phyloP scores from a whole-genome alignment of 768 basidiomycete genomes.

The Lyophyllum shimeji region DNA sequence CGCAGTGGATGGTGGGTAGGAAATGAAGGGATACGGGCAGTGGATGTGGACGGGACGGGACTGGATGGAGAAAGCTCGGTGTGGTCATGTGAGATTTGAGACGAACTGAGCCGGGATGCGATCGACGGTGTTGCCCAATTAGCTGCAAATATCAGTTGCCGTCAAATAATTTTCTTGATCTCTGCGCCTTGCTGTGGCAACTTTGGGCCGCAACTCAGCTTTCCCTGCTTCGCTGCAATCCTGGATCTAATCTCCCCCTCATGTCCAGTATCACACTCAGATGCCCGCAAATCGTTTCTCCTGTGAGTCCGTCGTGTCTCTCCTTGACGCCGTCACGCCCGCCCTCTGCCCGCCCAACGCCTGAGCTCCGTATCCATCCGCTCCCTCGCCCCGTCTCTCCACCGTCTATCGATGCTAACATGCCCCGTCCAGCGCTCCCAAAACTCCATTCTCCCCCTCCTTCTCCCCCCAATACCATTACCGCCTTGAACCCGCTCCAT shows the following conservation, averaged over 20 bases:
- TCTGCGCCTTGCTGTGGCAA: constrained; percentile 2
- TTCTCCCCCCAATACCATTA: constrained; percentile 68
- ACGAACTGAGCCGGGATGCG: constrained; percentile 12
- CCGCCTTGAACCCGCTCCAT: constrained; percentile 35
- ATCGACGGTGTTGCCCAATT: constrained; percentile 8
- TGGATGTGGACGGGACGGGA: too few relatives aligned
- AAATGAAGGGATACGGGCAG: too few relatives aligned
- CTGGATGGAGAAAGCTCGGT: background rate
- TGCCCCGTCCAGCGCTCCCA: constrained; percentile 30
- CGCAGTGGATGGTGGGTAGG: background rate
- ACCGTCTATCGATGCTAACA: constrained; percentile 5
- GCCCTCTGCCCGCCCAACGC: background rate
- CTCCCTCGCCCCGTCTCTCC: too few relatives aligned
- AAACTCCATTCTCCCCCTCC: constrained; percentile 55
- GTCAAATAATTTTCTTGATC: constrained; percentile 12
- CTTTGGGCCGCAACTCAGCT: constrained; percentile 16
- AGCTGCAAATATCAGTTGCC: too few relatives aligned
- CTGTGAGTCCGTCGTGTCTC: constrained; percentile 27
- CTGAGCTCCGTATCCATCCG: too few relatives aligned
- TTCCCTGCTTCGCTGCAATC: constrained; percentile 23
- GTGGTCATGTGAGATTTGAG: too few relatives aligned
- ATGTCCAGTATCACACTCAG: constrained; percentile 39
- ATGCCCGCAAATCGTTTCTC: constrained; percentile 44
- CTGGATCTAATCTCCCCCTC: constrained; percentile 42
- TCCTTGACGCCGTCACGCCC: background rate